Evolutionary conservation across 257 asterid species (phyloP).

Genomic region (Datura wrightii): DNA sequence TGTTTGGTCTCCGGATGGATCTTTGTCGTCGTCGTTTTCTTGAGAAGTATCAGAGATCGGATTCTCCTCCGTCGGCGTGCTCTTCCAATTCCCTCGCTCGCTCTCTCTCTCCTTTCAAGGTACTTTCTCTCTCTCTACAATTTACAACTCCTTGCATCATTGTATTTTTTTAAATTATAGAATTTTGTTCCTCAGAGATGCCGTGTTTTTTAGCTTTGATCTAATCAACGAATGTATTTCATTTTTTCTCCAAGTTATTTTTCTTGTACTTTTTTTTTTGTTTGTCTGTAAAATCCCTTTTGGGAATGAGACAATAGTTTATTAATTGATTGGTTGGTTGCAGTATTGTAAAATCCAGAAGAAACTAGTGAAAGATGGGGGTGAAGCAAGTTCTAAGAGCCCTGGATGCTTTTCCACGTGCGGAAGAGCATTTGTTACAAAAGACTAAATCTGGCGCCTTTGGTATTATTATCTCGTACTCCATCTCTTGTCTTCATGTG

Average conservation of each 20-base stretch:
- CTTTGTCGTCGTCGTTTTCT: constrained; percentile 9
- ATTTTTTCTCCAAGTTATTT: neutral
- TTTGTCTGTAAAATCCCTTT: neutral
- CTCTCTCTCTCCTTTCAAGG: neutral
- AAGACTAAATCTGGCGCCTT: constrained; percentile 95
- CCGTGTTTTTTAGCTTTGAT: neutral
- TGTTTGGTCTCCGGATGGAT: neutral
- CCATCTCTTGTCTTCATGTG: neutral
- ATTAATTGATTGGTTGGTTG: constrained; percentile 16
- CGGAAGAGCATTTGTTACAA: constrained; percentile 91
- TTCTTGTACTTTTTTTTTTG: neutral
- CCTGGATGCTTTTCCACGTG: constrained; percentile 95
- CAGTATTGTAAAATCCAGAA: neutral
- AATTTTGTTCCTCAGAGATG: neutral
- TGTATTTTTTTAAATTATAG: neutral
- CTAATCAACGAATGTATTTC: neutral
- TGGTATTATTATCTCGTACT: constrained; percentile 50
- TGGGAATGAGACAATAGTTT: neutral
- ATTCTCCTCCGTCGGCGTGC: neutral
- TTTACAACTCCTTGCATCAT: neutral
- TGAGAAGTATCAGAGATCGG: constrained; percentile 18
- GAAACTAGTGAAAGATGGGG: constrained; percentile 59
- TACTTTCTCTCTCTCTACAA: constrained; percentile 20
- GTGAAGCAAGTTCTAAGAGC: constrained; percentile 73
- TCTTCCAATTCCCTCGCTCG: neutral